phyloP scores from a whole-genome alignment of 805 yeast genomes.

The Ogataea henricii region DNA sequence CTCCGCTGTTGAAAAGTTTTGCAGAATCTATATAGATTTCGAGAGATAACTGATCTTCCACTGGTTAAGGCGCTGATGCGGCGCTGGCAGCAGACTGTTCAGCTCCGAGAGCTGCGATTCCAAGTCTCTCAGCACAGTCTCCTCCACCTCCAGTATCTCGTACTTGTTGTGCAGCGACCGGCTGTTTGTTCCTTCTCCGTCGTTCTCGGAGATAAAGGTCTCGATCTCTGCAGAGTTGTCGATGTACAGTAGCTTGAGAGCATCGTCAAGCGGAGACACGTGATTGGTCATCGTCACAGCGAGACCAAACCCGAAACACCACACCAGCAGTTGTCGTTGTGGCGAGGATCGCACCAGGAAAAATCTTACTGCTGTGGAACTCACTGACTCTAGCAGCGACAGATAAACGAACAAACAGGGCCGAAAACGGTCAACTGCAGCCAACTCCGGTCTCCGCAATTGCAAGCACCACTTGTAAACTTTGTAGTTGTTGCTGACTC shows the following conservation, averaged over 20 bases:
- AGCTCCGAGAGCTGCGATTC: constrained; percentile 27
- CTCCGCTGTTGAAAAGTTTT: constrained; percentile 51
- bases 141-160: constrained; percentile 38
- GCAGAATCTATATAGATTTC: constrained; percentile 12
- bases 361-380: constrained; percentile 43
- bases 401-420: constrained; percentile 42
- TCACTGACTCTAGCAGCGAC: constrained; percentile 44
- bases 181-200: constrained; percentile 14
- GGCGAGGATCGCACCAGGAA: constrained; percentile 29
- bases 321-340: constrained; percentile 32
- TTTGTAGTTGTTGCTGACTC: constrained; percentile 32
- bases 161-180: constrained; percentile 17
- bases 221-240: constrained; percentile 31
- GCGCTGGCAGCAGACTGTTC: constrained; percentile 39
- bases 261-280: constrained; percentile 18
- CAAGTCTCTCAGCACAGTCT: constrained; percentile 36
- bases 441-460: constrained; percentile 22
- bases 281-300: constrained; percentile 18
- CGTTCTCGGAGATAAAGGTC: constrained; percentile 27
- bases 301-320: constrained; percentile 55
- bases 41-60: constrained; percentile 36
- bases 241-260: constrained; percentile 50
- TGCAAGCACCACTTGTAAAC: constrained; percentile 60
- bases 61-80: constrained; percentile 22
- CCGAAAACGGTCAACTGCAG: constrained; percentile 34